These are phyloP conservation scores for Penicillium sp. DNA, from an alignment of 2,329 filamentous ascomycete species.

Conservation along the genomic window DNA sequence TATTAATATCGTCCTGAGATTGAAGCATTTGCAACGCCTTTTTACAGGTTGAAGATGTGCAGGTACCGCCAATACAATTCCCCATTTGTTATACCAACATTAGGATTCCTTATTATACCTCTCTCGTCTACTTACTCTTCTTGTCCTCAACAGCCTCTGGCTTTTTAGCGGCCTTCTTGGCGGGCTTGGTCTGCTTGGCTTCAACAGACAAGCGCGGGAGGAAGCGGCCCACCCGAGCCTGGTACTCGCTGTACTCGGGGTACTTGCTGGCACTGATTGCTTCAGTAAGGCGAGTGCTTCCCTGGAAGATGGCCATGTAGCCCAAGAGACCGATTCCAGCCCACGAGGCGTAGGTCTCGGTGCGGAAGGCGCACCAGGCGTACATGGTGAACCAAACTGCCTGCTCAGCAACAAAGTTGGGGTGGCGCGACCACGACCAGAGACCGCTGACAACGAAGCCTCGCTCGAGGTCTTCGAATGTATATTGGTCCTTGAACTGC, in stretches of 20 bases:
- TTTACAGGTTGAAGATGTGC: not conserved
- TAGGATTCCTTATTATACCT: not conserved
- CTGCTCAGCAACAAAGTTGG: slow-evolving; percentile 93
- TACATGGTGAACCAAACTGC: slow-evolving; percentile 85
- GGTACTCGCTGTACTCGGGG: slow-evolving; percentile 80
- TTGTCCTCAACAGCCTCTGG: slow-evolving; percentile 17
- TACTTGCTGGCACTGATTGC: slow-evolving; percentile 78
- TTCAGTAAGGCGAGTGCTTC: slow-evolving; percentile 85
- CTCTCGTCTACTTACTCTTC: slow-evolving; percentile 18
- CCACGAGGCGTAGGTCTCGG: slow-evolving; percentile 73
- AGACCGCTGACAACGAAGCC: slow-evolving; percentile 83
- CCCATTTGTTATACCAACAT: not conserved
- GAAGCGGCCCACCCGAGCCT: slow-evolving; percentile 78
- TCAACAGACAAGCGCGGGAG: slow-evolving; percentile 56
- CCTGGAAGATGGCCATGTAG: slow-evolving; percentile 81
- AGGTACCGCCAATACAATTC: not conserved
- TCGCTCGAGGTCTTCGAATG: slow-evolving; percentile 75
- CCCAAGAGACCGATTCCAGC: slow-evolving; percentile 65
- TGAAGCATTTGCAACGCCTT: not conserved
- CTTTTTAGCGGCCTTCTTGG: slow-evolving; percentile 20
- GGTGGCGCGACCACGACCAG: slow-evolving; percentile 85
- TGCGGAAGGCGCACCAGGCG: slow-evolving; percentile 78
- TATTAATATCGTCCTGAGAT: not conserved
- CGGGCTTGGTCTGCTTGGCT: slow-evolving; percentile 28
- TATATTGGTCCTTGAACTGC: slow-evolving; percentile 51